Evolutionary conservation across 2,329 filamentous ascomycete genomes (phyloP), one percentile per base, ranked within the genome.

Genomic region (Coleophoma cylindrospora): DNA sequence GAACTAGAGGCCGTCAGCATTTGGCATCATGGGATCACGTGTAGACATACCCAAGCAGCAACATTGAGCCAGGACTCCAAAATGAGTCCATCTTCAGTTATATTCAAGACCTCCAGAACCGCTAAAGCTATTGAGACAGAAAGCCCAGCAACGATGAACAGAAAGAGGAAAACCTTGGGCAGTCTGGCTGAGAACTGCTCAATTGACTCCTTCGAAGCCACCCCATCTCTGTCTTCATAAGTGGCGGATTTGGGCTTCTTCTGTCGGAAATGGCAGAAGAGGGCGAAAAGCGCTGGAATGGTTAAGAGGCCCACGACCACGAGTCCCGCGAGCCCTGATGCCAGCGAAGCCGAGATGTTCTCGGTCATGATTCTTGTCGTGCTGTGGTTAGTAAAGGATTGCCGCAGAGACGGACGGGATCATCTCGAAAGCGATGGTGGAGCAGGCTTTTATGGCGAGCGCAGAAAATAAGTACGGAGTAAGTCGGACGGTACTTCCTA

Each of bases 201-300:
- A 47, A 82, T 64, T 1, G 83, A 81, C 61, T 86, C 81, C 38
- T 79, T 74, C 0, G 82, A 86, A 33, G 84, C 85, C 55, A 77
- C 74, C 45, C 87, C 87, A 67, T 91, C 87, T 54, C 75, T 69
- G 61, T 91, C 87, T 57, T 83, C 71, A 61, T 91, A 91, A 12
- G 74, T 70, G 11, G 75, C 68, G 38, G 61, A 51, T 65, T 62
- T 53, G 45, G 57, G 37, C 65, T 58, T 59, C 53, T 63, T 43
- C 41, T 44, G 37, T 61, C 57, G 51, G 65, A 57, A 55, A 57
- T 74, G 71, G 33, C 57, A 56, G 43, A 66, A 34, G 34, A 70
- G 57, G 40, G 66, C 64, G 36, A 63, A 51, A 19, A 71, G 34
- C 38, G 68, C 68, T 10, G 72, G 73, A 7, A 69, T 46, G 12